phyloP scores from a whole-genome alignment of 805 yeast species.

The Starmerella powellii region DNA sequence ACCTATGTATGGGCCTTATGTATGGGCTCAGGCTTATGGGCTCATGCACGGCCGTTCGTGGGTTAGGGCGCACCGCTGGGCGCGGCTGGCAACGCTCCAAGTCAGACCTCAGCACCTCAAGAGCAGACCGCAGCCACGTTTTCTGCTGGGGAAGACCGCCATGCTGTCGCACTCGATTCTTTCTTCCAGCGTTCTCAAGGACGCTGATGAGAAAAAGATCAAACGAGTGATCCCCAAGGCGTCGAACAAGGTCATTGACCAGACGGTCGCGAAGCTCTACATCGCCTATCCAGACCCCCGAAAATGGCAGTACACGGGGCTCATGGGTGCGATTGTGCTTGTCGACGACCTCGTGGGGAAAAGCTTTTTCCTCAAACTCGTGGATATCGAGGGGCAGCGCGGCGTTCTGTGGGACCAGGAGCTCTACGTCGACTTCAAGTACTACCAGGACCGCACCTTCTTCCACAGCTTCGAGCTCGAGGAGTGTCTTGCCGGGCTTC shows the following conservation, averaged over 20 bases:
- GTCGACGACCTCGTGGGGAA: slow-evolving; percentile 93
- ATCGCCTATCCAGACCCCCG: slow-evolving; percentile 77
- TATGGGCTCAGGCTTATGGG: too few species aligned
- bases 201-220: slow-evolving; percentile 72
- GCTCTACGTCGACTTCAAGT: slow-evolving; percentile 72
- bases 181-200: slow-evolving; percentile 23
- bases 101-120: too few species aligned
- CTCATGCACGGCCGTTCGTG: too few species aligned
- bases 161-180: slow-evolving; percentile 19
- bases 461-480: slow-evolving; percentile 93
- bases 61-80: too few species aligned
- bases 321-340: slow-evolving; percentile 73
- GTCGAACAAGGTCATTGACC: slow-evolving; percentile 76
- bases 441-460: slow-evolving; percentile 86
- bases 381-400: slow-evolving; percentile 65
- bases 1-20: too few species aligned
- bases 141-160: slow-evolving; percentile 1
- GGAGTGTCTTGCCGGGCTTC: slow-evolving; percentile 71
- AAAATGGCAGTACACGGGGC: slow-evolving; percentile 78
- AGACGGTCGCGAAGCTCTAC: slow-evolving; percentile 79
- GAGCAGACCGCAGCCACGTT: too few species aligned
- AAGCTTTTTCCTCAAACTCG: slow-evolving; percentile 78
- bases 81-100: too few species aligned
- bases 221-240: slow-evolving; percentile 82
- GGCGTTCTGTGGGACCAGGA: slow-evolving; percentile 98